Evolutionary conservation across 2,329 filamentous ascomycete species (phyloP).

Genomic region (Fusarium udum): DNA sequence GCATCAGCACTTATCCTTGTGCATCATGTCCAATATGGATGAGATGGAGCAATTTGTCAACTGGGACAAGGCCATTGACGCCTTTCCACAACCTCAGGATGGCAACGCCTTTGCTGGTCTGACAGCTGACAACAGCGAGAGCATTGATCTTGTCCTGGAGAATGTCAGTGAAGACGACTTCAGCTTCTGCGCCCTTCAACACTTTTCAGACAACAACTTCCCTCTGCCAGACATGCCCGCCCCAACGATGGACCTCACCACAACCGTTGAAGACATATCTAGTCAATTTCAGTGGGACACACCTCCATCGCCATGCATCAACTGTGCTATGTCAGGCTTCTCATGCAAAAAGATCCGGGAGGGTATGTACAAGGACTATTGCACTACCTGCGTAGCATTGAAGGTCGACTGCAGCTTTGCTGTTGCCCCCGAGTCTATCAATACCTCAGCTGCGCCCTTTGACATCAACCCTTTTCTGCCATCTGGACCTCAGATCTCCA

Average conservation of each 20-base stretch:
- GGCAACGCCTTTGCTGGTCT: conserved; percentile 49
- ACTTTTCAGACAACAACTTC: conserved; percentile 59
- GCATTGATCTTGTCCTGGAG: conserved; percentile 64
- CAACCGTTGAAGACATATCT: conserved; percentile 24
- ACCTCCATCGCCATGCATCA: conserved; percentile 59
- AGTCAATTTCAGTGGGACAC: conserved; percentile 51
- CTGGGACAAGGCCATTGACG: conserved; percentile 63
- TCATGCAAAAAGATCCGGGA: conserved; percentile 69
- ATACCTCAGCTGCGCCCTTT: conserved; percentile 50
- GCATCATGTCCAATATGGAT: conserved; percentile 53
- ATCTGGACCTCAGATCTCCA: conserved; percentile 55
- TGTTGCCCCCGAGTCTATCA: conserved; percentile 47
- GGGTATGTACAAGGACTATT: conserved; percentile 68
- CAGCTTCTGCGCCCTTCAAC: conserved; percentile 67
- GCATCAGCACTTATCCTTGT: conserved; percentile 21
- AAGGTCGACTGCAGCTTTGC: conserved; percentile 68
- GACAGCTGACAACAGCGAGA: conserved; percentile 44
- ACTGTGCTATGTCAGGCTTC: conserved; percentile 63
- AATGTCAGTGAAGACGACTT: conserved; percentile 68
- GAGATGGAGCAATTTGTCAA: conserved; percentile 72
- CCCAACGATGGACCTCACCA: conserved; percentile 43
- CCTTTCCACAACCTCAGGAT: conserved; percentile 47
- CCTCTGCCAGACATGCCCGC: conserved; percentile 44
- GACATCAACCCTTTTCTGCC: conserved; percentile 58
- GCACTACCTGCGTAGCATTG: conserved; percentile 70